Base-by-base conservation (phyloP, 2,329 filamentous ascomycete species). In the Claviceps africana region DNA sequence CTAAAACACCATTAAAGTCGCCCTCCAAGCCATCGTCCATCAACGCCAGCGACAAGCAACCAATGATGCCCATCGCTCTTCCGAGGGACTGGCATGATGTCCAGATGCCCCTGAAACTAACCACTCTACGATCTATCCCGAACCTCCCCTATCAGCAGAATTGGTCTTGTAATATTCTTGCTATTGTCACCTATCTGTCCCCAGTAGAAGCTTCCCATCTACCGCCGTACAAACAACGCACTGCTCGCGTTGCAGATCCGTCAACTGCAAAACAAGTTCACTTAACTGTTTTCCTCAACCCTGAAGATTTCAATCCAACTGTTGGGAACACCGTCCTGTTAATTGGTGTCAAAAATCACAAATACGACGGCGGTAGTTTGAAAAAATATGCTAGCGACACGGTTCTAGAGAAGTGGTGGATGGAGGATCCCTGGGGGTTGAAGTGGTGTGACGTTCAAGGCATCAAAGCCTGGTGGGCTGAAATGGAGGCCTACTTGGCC, bases 311-410 rank as follows among this genome's bases (percentile, higher is more conserved):
- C 56, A 56, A 53, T 1, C 77, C 77, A 0, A 52, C 45, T 0
- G 58, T 78, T 0, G 77, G 77, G 3, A 74, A 70, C 49, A 71
- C 72, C 0, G 72, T 79, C 1, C 56, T 81, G 4, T 62, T 81
- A 0, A 66, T 74, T 0, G 76, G 76, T 0, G 76, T 79, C 2
- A 81, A 80, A 64, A 81, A 80, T 33, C 77, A 81, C 48, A 62
- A 69, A 1, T 79, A 75, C 53, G 77, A 79, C 17, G 70, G 69
- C 1, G 70, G 70, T 0, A 70, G 68, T 33, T 54, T 72, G 48
- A 72, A 72, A 57, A 72, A 72, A 57, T 72, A 72, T 47, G 67
- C 64, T 15, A 72, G 70, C 53, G 70, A 72, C 54, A 57, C 58
- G 2, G 17, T 43, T 2, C 71, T 69, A 1, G 67, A 54, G 4